A percentile compares a stretch with the other conserved stretches of the same genome.
These are phyloP conservation scores for Cordyceps cicadae DNA, from an alignment of 2,329 filamentous ascomycete species.

Conservation along the genomic window DNA sequence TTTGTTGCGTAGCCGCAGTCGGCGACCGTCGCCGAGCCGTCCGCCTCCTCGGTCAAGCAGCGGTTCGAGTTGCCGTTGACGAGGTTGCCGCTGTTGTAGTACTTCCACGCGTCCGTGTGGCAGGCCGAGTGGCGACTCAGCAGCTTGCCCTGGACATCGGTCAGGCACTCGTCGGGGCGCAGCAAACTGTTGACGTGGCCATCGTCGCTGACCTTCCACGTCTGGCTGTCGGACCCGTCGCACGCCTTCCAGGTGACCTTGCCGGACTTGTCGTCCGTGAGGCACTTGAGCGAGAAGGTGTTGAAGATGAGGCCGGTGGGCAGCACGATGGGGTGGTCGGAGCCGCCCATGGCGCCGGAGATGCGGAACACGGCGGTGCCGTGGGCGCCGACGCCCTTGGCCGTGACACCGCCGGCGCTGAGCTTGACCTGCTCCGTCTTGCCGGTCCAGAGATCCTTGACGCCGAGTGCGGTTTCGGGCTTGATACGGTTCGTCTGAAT, in stretches of 20 bases:
- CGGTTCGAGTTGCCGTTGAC: conserved; percentile 23
- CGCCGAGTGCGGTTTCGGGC: conserved; percentile 20
- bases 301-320: conserved; percentile 44
- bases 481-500: conserved; percentile 21
- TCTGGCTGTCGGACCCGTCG: conserved; percentile 30
- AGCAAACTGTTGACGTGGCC: conserved; percentile 31
- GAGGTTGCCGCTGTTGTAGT: conserved; percentile 35
- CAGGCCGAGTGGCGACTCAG: conserved; percentile 14
- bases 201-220: conserved; percentile 30
- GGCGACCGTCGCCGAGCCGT: conserved; percentile 18
- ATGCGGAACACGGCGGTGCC: conserved; percentile 36
- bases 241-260: conserved; percentile 28
- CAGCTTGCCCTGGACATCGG: conserved; percentile 16
- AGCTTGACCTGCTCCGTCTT: conserved; percentile 18
- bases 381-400: conserved; percentile 26
- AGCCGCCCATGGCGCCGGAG: conserved; percentile 20
- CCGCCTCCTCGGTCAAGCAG: conserved; percentile 31
- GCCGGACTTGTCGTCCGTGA: conserved; percentile 25
- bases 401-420: conserved; percentile 17
- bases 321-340: conserved; percentile 18
- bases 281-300: conserved; percentile 34
- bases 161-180: conserved; percentile 25
- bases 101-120: conserved; percentile 32
- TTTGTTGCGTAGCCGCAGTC: conserved; percentile 30
- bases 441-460: conserved; percentile 37